phyloP scores from a whole-genome alignment of 1,284 basidiomycete genomes.

The Neotropicomus parvogracilis region DNA sequence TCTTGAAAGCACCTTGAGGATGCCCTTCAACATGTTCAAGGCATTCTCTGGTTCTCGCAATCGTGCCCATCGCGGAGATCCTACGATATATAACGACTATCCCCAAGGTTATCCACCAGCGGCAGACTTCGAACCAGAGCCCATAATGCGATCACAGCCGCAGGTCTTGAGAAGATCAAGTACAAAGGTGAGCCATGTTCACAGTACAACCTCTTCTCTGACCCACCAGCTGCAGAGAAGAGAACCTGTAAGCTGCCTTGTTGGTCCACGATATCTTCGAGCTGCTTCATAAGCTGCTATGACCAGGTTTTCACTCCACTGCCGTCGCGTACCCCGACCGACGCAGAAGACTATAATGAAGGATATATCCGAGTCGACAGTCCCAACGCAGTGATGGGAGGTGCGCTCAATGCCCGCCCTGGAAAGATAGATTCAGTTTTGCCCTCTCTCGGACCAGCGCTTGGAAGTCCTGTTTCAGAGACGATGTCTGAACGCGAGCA shows the following conservation, averaged over 20 bases:
- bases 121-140: constrained; percentile 25
- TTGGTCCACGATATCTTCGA: constrained; percentile 1
- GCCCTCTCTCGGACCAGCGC: constrained; percentile 21
- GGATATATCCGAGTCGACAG: constrained; percentile 33
- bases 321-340: constrained; percentile 33
- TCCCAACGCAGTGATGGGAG: constrained; percentile 33
- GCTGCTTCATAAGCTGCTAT: constrained; percentile 7
- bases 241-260: constrained; percentile 29
- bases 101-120: constrained; percentile 32
- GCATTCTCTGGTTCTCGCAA: constrained; percentile 35
- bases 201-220: constrained; percentile 5
- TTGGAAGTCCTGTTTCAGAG: constrained; percentile 23
- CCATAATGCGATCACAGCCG: constrained; percentile 21
- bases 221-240: constrained; percentile 26
- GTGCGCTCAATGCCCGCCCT: constrained; percentile 33
- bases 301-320: constrained; percentile 33
- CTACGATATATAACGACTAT: constrained; percentile 27
- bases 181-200: constrained; percentile 24
- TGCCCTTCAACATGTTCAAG: constrained; percentile 40
- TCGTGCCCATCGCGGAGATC: constrained; percentile 29
- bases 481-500: constrained; percentile 28
- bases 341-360: constrained; percentile 32
- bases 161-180: constrained; percentile 30
- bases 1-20: constrained; percentile 27
- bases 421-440: constrained; percentile 22